A percentile compares a stretch with the other conserved stretches of the same genome.
Evolutionary conservation across 176 grass and related monocot species (phyloP).

Genomic region (Coix lacrymajobi): DNA sequence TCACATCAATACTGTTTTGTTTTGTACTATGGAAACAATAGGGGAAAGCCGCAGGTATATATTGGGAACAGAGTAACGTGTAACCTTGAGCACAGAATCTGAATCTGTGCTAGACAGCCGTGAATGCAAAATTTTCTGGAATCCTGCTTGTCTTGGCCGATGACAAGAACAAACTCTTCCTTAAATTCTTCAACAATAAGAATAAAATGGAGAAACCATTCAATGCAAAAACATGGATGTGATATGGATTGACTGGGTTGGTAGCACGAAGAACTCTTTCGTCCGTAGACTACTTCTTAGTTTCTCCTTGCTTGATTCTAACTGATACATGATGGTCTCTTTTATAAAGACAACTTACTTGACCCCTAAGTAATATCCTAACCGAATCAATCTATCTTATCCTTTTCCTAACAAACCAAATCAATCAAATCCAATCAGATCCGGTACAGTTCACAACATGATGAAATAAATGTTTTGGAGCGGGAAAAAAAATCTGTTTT

Average conservation of each 20-base stretch:
- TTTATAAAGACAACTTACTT: too few relatives aligned
- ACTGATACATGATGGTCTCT: too few relatives aligned
- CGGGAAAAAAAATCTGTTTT: neutral
- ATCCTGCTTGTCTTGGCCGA: neutral
- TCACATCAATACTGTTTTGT: neutral
- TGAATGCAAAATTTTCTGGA: neutral
- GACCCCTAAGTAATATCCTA: too few relatives aligned
- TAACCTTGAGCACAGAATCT: neutral
- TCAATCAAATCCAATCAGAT: too few relatives aligned
- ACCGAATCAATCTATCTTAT: too few relatives aligned
- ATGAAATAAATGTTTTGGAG: neutral
- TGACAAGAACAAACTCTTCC: neutral
- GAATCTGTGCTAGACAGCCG: neutral
- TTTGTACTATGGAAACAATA: neutral
- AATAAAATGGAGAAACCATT: neutral
- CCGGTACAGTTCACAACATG: too few relatives aligned
- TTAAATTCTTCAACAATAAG: neutral
- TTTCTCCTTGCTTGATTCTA: too few relatives aligned
- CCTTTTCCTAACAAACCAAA: too few relatives aligned
- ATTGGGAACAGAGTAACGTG: neutral
- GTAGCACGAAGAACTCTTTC: too few relatives aligned
- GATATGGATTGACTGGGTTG: too few relatives aligned
- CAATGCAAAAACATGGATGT: constrained; percentile 5
- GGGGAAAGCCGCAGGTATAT: neutral
- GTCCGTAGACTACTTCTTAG: too few relatives aligned